Evolutionary conservation across 805 yeast species (phyloP), one percentile per base, ranked within the genome.

Genomic region (Candida stauntonica): DNA sequence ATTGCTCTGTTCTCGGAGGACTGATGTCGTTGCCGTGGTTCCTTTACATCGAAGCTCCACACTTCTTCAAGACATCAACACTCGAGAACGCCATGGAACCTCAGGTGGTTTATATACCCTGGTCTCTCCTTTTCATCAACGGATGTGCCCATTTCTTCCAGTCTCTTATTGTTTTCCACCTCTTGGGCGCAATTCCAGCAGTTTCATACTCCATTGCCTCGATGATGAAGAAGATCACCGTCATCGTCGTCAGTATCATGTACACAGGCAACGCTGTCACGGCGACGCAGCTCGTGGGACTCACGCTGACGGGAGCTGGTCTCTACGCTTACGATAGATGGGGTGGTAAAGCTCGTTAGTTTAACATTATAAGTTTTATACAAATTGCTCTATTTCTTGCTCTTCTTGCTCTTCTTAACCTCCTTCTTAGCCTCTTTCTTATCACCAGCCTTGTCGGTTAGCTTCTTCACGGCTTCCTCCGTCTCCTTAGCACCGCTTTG

Each of bases 161-260:
- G 62, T 81, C 89, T 29, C 64, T 87, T 57, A 68, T 88, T 28
- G 87, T 95, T 13, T 86, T 85, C 60, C 86, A 84, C 62, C 67
- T 88, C 23, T 63, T 88, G 31, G 93, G 95, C 16, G 74, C 81
- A 55, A 72, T 88, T 5, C 84, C 95, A 3, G 86, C 96, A 0
- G 79, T 88, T 11, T 77, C 93, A 3, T 88, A 86, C 61, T 83
- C 94, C 2, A 80, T 88, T 41, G 95, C 96, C 3, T 79, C 86
- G 30, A 73, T 88, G 75, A 74, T 88, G 76, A 88, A 88, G 63
- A 77, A 95, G 52, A 83, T 88, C n/a, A 83, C 86, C 1, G 76
- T 88, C 21, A 87, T 88, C 30, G 72, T 82, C 2, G 81, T 81
- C 1, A 85, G 95, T 51, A 84, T 89, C 65, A 42, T 82, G 29